These are phyloP conservation scores for Leccinum imitatum DNA, from an alignment of 768 basidiomycete genomes.

Conservation along the genomic window DNA sequence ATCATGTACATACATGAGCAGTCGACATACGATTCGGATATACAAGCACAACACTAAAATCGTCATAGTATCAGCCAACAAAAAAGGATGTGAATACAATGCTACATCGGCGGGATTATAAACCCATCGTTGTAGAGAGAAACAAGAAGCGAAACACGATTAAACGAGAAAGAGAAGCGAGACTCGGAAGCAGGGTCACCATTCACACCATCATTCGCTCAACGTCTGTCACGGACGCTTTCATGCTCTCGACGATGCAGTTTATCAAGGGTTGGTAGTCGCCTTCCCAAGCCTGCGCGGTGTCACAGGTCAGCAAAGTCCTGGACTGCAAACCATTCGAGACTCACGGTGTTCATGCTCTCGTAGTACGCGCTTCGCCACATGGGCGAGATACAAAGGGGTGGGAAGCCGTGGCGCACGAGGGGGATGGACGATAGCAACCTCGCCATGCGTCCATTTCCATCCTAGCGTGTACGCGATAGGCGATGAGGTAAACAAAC, in stretches of 20 bases:
- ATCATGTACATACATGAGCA: background rate
- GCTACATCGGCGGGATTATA: background rate
- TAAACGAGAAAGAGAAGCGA: background rate
- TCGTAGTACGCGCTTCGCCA: slow-evolving; percentile 29
- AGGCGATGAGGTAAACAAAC: background rate
- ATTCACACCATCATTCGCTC: slow-evolving; percentile 32
- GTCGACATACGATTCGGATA: background rate
- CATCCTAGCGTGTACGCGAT: slow-evolving; percentile 22
- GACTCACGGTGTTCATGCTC: slow-evolving; percentile 33
- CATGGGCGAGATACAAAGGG: slow-evolving; percentile 29
- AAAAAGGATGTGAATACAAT: background rate
- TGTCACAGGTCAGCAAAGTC: background rate
- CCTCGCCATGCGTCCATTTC: slow-evolving; percentile 37
- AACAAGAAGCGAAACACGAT: background rate
- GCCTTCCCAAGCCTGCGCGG: slow-evolving; percentile 33
- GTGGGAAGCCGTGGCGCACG: slow-evolving; percentile 33
- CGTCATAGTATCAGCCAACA: background rate
- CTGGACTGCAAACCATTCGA: background rate
- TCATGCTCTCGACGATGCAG: slow-evolving; percentile 31
- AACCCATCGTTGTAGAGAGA: background rate
- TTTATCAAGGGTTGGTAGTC: slow-evolving; percentile 34
- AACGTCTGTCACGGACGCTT: slow-evolving; percentile 25
- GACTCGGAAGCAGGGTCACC: background rate
- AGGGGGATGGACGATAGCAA: slow-evolving; percentile 36
- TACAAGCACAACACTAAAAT: background rate